A percentile compares a stretch with the other conserved stretches of the same genome.
These are phyloP conservation scores for Cystofilobasidium macerans DNA, from an alignment of 768 basidiomycete genomes.

Conservation along the genomic window DNA sequence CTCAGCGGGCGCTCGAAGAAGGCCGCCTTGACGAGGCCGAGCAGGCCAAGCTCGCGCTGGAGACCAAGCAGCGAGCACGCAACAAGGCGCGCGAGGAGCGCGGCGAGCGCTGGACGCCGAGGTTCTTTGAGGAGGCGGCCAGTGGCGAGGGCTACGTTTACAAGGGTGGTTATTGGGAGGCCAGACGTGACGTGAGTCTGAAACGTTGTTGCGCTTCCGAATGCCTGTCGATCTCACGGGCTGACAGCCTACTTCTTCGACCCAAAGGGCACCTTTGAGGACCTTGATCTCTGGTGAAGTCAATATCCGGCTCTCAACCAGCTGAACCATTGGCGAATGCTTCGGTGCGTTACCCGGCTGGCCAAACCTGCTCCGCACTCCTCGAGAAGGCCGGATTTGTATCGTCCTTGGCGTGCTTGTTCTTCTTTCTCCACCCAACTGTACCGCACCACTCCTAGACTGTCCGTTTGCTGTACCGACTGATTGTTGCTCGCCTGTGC, in stretches of 20 bases:
- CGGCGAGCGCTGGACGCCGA: slow-evolving; percentile 41
- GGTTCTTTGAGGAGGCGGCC: slow-evolving; percentile 65
- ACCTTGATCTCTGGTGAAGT: slow-evolving; percentile 17
- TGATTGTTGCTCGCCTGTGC: no score
- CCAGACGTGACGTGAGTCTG: slow-evolving; percentile 27
- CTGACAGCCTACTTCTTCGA: neutral
- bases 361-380: no score
- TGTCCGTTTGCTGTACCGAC: no score
- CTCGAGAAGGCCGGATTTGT: no score
- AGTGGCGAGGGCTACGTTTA: slow-evolving; percentile 61
- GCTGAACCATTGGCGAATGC: neutral
- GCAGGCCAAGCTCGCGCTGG: slow-evolving; percentile 56
- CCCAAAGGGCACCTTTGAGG: slow-evolving; percentile 2
- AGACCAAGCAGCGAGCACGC: slow-evolving; percentile 65
- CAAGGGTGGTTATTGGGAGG: slow-evolving; percentile 73
- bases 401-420: neutral
- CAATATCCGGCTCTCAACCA: neutral
- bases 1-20: slow-evolving; percentile 71
- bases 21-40: slow-evolving; percentile 64
- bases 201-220: neutral
- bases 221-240: neutral
- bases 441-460: no score
- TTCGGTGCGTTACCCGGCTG: no score
- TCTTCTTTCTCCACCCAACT: neutral
- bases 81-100: slow-evolving; percentile 52